Evolutionary conservation across 2,329 filamentous ascomycete genomes (phyloP).

Genomic region (Neopestalotiopsis sp.): DNA sequence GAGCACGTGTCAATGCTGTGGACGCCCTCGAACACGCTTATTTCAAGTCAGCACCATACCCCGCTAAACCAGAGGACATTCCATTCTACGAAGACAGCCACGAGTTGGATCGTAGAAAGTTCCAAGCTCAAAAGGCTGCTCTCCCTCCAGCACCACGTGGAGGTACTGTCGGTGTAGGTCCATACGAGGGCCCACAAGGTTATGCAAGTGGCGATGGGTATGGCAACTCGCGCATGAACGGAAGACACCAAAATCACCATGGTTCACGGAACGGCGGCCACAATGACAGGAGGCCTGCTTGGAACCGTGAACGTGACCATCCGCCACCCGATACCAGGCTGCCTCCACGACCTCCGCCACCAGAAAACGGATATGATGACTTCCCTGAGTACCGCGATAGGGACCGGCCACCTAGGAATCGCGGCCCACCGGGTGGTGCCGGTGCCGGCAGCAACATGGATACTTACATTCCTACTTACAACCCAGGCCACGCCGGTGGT

Average conservation of each 20-base stretch:
- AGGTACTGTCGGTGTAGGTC: slow-evolving; percentile 83
- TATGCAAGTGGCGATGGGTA: slow-evolving; percentile 60
- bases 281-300: slow-evolving; percentile 52
- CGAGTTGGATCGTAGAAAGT: slow-evolving; percentile 92
- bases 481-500: slow-evolving; percentile 39
- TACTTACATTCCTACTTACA: slow-evolving; percentile 57
- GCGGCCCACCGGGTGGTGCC: slow-evolving; percentile 16
- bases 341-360: slow-evolving; percentile 57
- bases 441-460: slow-evolving; percentile 47
- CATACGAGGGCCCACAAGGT: slow-evolving; percentile 54
- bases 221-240: slow-evolving; percentile 45
- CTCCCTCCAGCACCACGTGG: slow-evolving; percentile 91
- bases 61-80: slow-evolving; percentile 84
- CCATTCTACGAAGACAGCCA: slow-evolving; percentile 93
- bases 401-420: slow-evolving; percentile 38
- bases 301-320: slow-evolving; percentile 56
- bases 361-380: slow-evolving; percentile 46
- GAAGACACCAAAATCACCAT: slow-evolving; percentile 46
- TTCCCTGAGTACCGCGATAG: slow-evolving; percentile 49
- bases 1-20: slow-evolving; percentile 85
- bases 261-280: slow-evolving; percentile 44
- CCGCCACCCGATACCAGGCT: slow-evolving; percentile 44
- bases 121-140: slow-evolving; percentile 82
- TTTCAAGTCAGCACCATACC: slow-evolving; percentile 80
- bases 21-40: slow-evolving; percentile 93